Base-by-base conservation (phyloP, 2,329 filamentous ascomycete genomes). In the Alternaria ventricosa region DNA sequence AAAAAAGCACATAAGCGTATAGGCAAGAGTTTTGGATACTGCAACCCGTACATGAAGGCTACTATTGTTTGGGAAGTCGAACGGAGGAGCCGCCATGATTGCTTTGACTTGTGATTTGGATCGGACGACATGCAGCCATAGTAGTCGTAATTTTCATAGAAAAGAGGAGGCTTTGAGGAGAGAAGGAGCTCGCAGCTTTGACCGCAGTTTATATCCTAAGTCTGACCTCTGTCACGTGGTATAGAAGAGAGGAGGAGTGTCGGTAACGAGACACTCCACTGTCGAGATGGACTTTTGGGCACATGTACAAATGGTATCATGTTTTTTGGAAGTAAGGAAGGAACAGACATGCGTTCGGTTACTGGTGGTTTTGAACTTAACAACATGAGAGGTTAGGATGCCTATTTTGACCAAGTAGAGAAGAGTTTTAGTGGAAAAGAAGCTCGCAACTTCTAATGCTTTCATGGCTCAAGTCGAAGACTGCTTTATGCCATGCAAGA, bases 161-260 rank as follows among this genome's bases (percentile, higher is more conserved):
- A 30, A 30, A 13, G 28, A 30, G 28, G 6, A 30, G 3, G 28
- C 28, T 13, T 30, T 2, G 28, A 30, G 2, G 33, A n/a, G 33
- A 36, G 15, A n/a, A n/a, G 33, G n/a, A 36, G 15, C 33, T 36
- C 0, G 15, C 15, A 36, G 15, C 0, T 36, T 36, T 15, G 0
- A n/a, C 1, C 15, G 33, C 33, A 0, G 4, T 36, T n/a, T n/a
- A n/a, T n/a, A 7, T 3, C 33, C 33, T 36, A 0, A 0, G 4
- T 36, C 15, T 4, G 5, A 36, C 13, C 13, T 1, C 33, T 15
- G 33, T 36, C 15, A n/a, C 15, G 4, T 41, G n/a, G 9, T 18
- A 41, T n/a, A n/a, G 33, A 8, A 36, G 15, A n/a, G 15, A n/a
- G 15, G 33, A 36, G 0, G 15, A 36, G 7, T 36, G 33, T n/a